phyloP scores from a whole-genome alignment of 2,329 filamentous ascomycete species.

The Apiospora kogelbergensis region DNA sequence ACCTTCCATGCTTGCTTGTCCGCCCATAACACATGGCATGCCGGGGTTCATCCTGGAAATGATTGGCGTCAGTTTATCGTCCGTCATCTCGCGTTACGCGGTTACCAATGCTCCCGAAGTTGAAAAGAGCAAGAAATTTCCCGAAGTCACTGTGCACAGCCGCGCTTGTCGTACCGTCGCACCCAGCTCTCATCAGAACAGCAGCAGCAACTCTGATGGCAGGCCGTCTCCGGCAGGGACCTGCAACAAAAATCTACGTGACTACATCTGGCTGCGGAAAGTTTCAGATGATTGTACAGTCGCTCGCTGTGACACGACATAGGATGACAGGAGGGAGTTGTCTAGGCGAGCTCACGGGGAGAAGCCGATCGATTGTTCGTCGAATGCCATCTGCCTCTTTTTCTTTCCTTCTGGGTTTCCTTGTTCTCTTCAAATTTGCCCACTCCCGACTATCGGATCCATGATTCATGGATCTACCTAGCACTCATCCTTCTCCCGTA shows the following conservation, averaged over 20 bases:
- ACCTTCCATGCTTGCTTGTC: slow-evolving; percentile 19
- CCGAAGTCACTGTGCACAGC: slow-evolving; percentile 38
- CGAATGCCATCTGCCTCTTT: slow-evolving; percentile 26
- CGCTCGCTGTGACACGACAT: slow-evolving; percentile 1
- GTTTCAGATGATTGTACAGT: slow-evolving; percentile 6
- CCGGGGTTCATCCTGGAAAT: slow-evolving; percentile 14
- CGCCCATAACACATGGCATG: slow-evolving; percentile 32
- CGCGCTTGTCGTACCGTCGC: slow-evolving; percentile 29
- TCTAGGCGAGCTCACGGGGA: slow-evolving; percentile 21
- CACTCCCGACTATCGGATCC: neutral
- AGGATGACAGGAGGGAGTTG: slow-evolving; percentile 5
- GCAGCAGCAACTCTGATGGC: neutral
- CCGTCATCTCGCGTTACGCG: slow-evolving; percentile 29
- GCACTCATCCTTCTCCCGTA: slow-evolving; percentile 28
- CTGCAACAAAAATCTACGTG: neutral
- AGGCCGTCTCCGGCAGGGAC: neutral
- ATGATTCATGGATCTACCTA: slow-evolving; percentile 15
- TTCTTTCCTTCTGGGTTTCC: slow-evolving; percentile 14
- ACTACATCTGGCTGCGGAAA: neutral
- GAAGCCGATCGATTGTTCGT: slow-evolving; percentile 21
- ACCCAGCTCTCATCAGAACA: slow-evolving; percentile 19
- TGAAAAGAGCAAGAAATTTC: slow-evolving; percentile 31
- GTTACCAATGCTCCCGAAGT: slow-evolving; percentile 27
- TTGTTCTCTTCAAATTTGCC: neutral
- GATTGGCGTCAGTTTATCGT: slow-evolving; percentile 24